These are phyloP conservation scores for Trifolium fragiferum DNA, from an alignment of 306 rosid genomes.

Conservation along the genomic window DNA sequence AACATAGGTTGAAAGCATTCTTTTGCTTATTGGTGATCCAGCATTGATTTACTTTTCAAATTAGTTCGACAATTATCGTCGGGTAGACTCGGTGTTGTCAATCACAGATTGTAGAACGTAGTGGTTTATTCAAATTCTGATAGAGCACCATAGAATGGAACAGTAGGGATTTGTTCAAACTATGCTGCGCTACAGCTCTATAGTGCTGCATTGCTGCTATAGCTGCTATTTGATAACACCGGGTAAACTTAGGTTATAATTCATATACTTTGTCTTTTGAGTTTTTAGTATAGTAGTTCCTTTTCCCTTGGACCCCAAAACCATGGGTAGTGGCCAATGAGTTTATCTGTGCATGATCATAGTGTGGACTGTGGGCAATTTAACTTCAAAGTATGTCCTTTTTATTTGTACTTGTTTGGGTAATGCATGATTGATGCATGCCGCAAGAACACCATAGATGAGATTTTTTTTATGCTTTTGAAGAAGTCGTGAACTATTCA, in stretches of 20 bases:
- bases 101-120: neutral
- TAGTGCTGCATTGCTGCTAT: neutral
- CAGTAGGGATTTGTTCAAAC: neutral
- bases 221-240: neutral
- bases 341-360: neutral
- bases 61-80: slow-evolving; percentile 4
- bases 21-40: neutral
- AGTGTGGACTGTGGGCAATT: neutral
- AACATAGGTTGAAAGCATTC: neutral
- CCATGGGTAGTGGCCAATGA: neutral
- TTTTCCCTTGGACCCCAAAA: neutral
- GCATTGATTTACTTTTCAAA: neutral
- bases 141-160: neutral
- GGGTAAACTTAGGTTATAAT: slow-evolving; percentile 6
- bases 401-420: neutral
- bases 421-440: slow-evolving; percentile 16
- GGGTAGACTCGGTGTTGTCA: neutral
- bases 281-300: slow-evolving; percentile 11
- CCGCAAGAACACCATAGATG: neutral
- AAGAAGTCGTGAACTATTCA: slow-evolving; percentile 2
- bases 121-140: neutral
- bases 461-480: slow-evolving; percentile 5
- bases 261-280: neutral
- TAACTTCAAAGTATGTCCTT: neutral
- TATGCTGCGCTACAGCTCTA: neutral